Conservation (phyloP, 345 rosid species). For the Corchorus capsularis region DNA sequence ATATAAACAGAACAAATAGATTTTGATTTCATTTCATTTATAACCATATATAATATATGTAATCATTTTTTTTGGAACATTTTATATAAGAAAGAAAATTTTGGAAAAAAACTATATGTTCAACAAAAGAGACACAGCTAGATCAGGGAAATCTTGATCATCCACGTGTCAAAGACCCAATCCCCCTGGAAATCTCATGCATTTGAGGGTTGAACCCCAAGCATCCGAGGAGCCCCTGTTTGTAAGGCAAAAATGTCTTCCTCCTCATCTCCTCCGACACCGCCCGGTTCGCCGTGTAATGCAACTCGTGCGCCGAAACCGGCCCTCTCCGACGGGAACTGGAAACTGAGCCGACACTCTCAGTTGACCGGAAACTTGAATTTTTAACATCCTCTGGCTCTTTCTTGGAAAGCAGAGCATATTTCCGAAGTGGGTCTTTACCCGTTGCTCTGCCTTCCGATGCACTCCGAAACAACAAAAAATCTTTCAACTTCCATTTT, state of each 20-base stretch:
- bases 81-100: background rate
- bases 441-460: slow-evolving; percentile 83
- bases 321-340: slow-evolving; percentile 42
- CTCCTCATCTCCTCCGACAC: slow-evolving; percentile 84
- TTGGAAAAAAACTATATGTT: background rate
- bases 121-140: background rate
- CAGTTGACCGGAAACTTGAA: slow-evolving; percentile 70
- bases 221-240: slow-evolving; percentile 86
- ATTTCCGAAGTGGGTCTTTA: slow-evolving; percentile 51
- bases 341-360: slow-evolving; percentile 48
- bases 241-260: slow-evolving; percentile 90
- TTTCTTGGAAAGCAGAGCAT: slow-evolving; percentile 49
- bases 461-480: slow-evolving; percentile 80
- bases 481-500: slow-evolving; percentile 88
- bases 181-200: slow-evolving; percentile 63
- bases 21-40: background rate
- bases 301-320: slow-evolving; percentile 82
- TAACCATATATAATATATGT: background rate
- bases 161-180: slow-evolving; percentile 75
- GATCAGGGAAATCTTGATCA: slow-evolving; percentile 32
- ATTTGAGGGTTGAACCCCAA: slow-evolving; percentile 74
- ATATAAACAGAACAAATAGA: slow-evolving; percentile 16
- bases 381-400: slow-evolving; percentile 48
- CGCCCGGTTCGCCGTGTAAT: slow-evolving; percentile 85
- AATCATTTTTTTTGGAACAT: background rate